Evolutionary conservation across 805 yeast genomes (phyloP).

Genomic region (Candida peoriensis): DNA sequence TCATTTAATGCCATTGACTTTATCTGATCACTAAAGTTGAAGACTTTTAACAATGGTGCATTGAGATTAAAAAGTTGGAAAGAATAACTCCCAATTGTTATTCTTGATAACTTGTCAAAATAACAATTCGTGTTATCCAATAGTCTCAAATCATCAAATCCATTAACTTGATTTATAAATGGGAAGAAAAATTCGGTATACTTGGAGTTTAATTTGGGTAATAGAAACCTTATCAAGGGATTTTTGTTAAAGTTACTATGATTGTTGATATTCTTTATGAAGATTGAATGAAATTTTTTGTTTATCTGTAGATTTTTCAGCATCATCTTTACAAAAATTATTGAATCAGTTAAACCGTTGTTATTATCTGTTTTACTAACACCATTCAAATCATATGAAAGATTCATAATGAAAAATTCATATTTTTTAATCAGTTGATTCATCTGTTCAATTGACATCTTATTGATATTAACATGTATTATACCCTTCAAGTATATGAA

Average conservation of each 20-base stretch:
- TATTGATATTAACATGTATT: constrained; percentile 7
- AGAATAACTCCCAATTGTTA: constrained; percentile 18
- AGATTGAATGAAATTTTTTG: constrained; percentile 14
- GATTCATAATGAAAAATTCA: constrained; percentile 13
- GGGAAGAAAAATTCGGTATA: constrained; percentile 19
- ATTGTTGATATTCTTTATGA: constrained; percentile 3
- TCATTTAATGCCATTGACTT: constrained; percentile 13
- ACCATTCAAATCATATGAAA: constrained; percentile 1
- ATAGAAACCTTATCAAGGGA: constrained; percentile 10
- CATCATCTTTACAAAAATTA: constrained; percentile 12
- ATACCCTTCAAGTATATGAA: not conserved
- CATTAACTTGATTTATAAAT: constrained; percentile 7
- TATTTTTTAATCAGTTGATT: constrained; percentile 5
- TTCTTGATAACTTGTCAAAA: constrained; percentile 10
- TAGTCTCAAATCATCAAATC: constrained; percentile 18
- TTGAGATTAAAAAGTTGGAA: constrained; percentile 17
- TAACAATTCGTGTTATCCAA: constrained; percentile 20
- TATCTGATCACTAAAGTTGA: constrained; percentile 14
- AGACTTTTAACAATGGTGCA: constrained; percentile 13
- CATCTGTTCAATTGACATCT: constrained; percentile 8
- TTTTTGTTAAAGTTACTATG: constrained; percentile 4
- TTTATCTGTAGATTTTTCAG: constrained; percentile 9
- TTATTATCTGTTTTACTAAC: not conserved
- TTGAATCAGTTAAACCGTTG: constrained; percentile 1
- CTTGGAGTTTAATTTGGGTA: constrained; percentile 16